These are phyloP conservation scores for Fusarium guadeloupense DNA, from an alignment of 2,329 filamentous ascomycete species.

Conservation along the genomic window DNA sequence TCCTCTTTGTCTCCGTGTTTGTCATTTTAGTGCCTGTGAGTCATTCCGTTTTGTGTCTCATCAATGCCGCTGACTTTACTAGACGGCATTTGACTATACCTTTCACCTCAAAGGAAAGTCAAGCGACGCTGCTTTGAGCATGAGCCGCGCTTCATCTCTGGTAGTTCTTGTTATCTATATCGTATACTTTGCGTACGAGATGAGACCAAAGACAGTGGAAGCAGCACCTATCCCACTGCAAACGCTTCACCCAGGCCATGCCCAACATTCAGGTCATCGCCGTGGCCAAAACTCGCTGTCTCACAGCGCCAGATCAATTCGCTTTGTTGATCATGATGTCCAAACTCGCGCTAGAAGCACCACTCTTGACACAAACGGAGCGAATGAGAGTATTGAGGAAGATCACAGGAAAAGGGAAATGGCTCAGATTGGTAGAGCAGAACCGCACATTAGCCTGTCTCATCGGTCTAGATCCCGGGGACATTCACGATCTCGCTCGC, in stretches of 20 bases:
- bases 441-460: conserved; percentile 24
- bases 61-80: neutral
- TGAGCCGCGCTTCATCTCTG: conserved; percentile 81
- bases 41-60: fast-evolving
- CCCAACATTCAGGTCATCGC: conserved; percentile 3
- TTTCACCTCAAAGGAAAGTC: conserved; percentile 68
- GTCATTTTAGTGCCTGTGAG: conserved; percentile 51
- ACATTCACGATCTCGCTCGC: conserved; percentile 39
- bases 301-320: conserved; percentile 41
- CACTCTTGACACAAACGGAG: conserved; percentile 20
- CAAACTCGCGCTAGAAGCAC: conserved; percentile 26
- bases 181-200: conserved; percentile 79
- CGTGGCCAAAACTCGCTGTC: conserved; percentile 19
- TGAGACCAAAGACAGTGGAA: conserved; percentile 70
- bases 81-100: conserved; percentile 55
- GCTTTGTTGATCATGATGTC: conserved; percentile 43
- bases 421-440: neutral
- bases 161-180: conserved; percentile 77
- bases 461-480: conserved; percentile 35
- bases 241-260: conserved; percentile 58
- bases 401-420: conserved; percentile 10
- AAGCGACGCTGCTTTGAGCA: conserved; percentile 70
- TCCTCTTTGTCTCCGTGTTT: conserved; percentile 52
- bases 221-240: conserved; percentile 77
- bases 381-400: conserved; percentile 13